Conservation (phyloP, 805 yeast species). For the Spathaspora boniae region DNA sequence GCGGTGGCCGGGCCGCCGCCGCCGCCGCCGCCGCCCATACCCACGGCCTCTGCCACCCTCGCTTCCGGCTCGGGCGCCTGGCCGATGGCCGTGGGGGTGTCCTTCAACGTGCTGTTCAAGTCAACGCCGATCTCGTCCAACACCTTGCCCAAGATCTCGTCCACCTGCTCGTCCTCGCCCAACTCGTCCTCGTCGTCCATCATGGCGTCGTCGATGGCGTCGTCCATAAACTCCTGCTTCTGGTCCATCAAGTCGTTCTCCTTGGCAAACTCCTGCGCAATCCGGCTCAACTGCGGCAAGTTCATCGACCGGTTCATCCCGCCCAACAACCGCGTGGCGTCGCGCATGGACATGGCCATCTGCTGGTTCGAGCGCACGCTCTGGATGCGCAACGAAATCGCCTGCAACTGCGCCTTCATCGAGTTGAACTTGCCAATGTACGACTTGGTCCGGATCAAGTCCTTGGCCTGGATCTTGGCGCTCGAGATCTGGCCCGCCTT, state of each 20-base stretch:
- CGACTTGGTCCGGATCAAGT: slow-evolving; percentile 81
- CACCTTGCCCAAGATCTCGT: slow-evolving; percentile 86
- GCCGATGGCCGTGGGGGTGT: slow-evolving; percentile 39
- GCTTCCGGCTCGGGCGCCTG: slow-evolving; percentile 35
- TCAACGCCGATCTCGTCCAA: slow-evolving; percentile 96
- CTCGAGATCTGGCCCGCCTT: slow-evolving; percentile 85
- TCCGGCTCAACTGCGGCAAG: slow-evolving; percentile 79
- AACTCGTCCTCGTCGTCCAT: slow-evolving; percentile 73
- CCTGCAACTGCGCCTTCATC: slow-evolving; percentile 95
- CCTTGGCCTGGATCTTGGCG: slow-evolving; percentile 94
- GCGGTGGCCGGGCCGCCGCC: slow-evolving; percentile 16
- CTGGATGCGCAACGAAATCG: slow-evolving; percentile 87
- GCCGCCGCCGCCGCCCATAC: slow-evolving; percentile 28
- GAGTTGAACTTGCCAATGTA: slow-evolving; percentile 83
- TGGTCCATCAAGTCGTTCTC: slow-evolving; percentile 98
- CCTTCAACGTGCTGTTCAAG: slow-evolving; percentile 49
- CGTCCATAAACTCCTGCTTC: slow-evolving; percentile 98
- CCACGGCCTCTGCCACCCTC: slow-evolving; percentile 55
- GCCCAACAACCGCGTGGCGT: slow-evolving; percentile 80
- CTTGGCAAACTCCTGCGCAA: slow-evolving; percentile 92
- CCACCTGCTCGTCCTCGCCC: slow-evolving; percentile 84
- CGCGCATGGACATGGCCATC: slow-evolving; percentile 92
- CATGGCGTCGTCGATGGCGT: slow-evolving; percentile 95
- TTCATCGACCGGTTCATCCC: slow-evolving; percentile 91
- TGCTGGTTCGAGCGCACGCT: slow-evolving; percentile 91